Base-by-base conservation (phyloP, 2,329 filamentous ascomycete species). In the Ophiocordyceps sinensis region DNA sequence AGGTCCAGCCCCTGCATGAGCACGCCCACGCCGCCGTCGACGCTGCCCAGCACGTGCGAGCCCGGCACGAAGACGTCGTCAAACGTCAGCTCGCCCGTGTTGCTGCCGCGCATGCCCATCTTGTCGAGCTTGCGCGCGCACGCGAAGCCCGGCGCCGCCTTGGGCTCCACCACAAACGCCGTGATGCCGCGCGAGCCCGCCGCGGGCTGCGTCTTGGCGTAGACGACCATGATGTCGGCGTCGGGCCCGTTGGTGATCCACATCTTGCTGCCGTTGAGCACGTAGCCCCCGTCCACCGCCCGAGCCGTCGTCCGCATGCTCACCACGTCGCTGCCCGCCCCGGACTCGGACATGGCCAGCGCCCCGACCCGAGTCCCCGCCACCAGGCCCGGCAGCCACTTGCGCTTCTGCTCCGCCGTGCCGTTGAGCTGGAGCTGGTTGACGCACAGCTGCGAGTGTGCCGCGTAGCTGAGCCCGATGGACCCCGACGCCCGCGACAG, bases 211-310 rank as follows among this genome's bases (percentile, higher is more conserved):
- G 89, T 95, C 70, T 96, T 96, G 41, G 89, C 89, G 60, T 98
- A 98, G n/a, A 98, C 87, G 41, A 98, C 78, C 42, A 96, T 79
- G 35, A 82, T 71, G 60, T 94, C 76, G n/a, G 91, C 91, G 57
- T 96, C 88, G 1, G 89, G 89, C 5, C 89, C 85, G 62, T 98
- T 98, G 46, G 89, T 98, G 58, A 98, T 98, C 89, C 89, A 98
- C 89, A 96, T 95, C 71, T 98, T 95, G 45, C 81, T 85, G 28
- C 88, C 89, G 54, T 88, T 86, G 42, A 98, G 67, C 17, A 88
- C 47, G 60, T 83, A 95, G 26, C 89, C 89, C 30, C 87, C 88
- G 52, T 91, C 83, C 11, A 85, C 83, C 47, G 75, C 70, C 57
- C 77, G 82, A 0, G 88, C 89, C 3, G 76, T 81, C 36, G 81